Base-by-base conservation (phyloP, 495 filamentous ascomycete species). In the Mytilinidion resinicola region DNA sequence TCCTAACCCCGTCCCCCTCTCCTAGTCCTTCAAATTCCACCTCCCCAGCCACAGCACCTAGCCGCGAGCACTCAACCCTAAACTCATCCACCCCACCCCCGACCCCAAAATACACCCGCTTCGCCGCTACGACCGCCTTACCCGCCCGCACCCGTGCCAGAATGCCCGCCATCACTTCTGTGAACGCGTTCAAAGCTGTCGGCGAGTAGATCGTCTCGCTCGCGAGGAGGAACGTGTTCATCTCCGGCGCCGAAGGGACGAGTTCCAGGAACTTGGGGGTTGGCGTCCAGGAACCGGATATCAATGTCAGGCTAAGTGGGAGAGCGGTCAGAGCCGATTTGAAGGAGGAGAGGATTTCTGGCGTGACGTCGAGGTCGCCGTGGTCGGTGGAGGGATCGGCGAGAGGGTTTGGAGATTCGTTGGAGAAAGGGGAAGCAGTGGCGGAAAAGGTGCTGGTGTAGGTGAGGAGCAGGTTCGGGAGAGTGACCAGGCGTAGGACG, bases 141-240 rank as follows among this genome's bases (percentile, higher is more conserved):
- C 80, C 72, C 34, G 71, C 69, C 50, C 73, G 78, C 11, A 84
- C 79, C 4, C 75, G 74, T 49, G 80, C 71, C 55, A 96, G 70
- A 9, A 93, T 67, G 4, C 72, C 74, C 48, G 90, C 68, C 35
- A 97, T 72, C 5, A 86, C 86, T 55, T 85, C 79, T 11, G 86
- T 82, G 73, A 98, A 98, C 3, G 83, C 76, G 10, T 63, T 68
- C 47, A 95, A 76, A 1, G 88, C 87, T 47, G 81, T 75, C 0
- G 89, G 90, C 0, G 88, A 91, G 73, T 98, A 98, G 39, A 98
- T 96, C 6, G 93, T 98, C 73, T 98, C 93, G 17, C 90, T 91
- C 0, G 88, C 93, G 30, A 97, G 75, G 11, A 96, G 73, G 19
- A 93, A 71, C 0, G 74, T 78, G 34, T 64, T 64, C 59, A 69